Evolutionary conservation across 129 eudicot genomes (phyloP), one percentile per base, ranked within the genome.

Genomic region (Arctium minus): DNA sequence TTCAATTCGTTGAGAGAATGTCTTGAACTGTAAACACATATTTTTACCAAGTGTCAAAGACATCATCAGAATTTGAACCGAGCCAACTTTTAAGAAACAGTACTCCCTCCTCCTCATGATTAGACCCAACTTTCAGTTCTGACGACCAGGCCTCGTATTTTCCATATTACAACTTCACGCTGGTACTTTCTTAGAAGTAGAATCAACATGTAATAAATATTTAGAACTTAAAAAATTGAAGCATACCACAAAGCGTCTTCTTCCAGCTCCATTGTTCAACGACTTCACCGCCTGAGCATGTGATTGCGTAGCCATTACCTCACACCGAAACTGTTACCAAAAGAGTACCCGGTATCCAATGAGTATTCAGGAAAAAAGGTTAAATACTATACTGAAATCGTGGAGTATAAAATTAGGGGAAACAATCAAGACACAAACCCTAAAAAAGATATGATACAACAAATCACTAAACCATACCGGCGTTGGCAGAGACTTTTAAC

Each of bases 261-360:
- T 93, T 37, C 94, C 94, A 77, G 98, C 72, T 70, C 90, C 87
- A 31, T 76, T 87, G 84, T 94, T 94, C 75, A 94, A 89, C 2
- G 98, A 91, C 84, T 94, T 94, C n/a, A 94, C 98, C 13, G 92
- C 89, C 74, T 79, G 90, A 69, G 97, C 92, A 4, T 90, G 93
- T 0, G 91, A 84, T 38, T 69, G 77, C 7, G 94, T 94, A 74
- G 98, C 98, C 98, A 94, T 94, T 60, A 71, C 77, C 53, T 36
- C 72, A 76, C 62, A 80, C 78, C 36, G 72, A 48, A 71, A 46
- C 86, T 82, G 77, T 39, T 72, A 40, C 80, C 68, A 35, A 29
- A 67, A 73, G 6, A 68, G 36, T 18, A 4, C 48, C 6, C 2
- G 17, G 27, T 8, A 1, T 29, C 30, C 17, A 22, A 13, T 18